Base-by-base conservation (phyloP, 768 basidiomycete species). In the Russula virescens region DNA sequence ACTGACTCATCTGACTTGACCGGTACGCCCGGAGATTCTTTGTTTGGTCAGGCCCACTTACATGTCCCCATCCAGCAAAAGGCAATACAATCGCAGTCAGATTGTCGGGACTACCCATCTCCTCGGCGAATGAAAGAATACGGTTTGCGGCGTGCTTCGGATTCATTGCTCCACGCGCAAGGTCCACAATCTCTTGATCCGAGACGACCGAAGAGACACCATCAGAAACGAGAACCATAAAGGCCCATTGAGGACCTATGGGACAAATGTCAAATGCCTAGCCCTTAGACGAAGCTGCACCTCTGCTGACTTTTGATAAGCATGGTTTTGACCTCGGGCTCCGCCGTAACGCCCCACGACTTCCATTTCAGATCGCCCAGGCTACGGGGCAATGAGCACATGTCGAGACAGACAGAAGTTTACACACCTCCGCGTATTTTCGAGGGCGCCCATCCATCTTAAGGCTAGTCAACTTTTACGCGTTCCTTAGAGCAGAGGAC, bases 371-470 rank as follows among this genome's bases (percentile, higher is more conserved):
- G 80, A 71, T 98, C 94, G 31, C 94, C 94, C 53, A 97, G 79
- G 64, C 94, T 94, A 68, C 18, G 23, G 25, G 13, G 38, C 40
- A 11, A 42, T 58, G 26, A 47, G 51, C 51, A 45, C 45, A 35
- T 42, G 3, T 54, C 11, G 4, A 19, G 42, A 64, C 5, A 31
- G 28, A 28, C 65, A 62, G 19, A 56, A 64, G n/a, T 1, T 25
- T 40, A 70, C 83, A 69, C 69, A 91, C 88, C 91, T 87, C 75
- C 96, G 77, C 2, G 96, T 98, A 67, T 98, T 98, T 34, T 87
- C 90, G 38, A 98, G 77, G 4, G 87, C 91, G 16, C 95, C 96
- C 90, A 97, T 96, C 92, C 93, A 96, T 53, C 91, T 91, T 62
- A 14, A 18, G 10, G 51, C 18, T 3, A 3, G 25, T 53, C 16